Evolutionary conservation across 345 rosid genomes (phyloP), one percentile per base, ranked within the genome.

Genomic region (Draba incana): DNA sequence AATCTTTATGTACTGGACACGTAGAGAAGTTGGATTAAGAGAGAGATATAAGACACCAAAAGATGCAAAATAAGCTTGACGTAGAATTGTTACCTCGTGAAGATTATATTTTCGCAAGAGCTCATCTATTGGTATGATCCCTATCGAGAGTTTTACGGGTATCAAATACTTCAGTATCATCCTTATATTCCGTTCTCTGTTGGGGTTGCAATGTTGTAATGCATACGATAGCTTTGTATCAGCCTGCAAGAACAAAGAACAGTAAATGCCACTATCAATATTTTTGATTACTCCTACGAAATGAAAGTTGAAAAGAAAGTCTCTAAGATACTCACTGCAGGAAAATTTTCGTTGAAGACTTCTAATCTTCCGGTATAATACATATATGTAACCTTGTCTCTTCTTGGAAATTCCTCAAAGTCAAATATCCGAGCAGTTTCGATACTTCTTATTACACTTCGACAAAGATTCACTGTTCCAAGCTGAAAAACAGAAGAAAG

Each of bases 321-420:
- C 48, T 50, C 46, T 52, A n/a, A 13, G 56, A 58, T 33, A 68
- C 99, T 89, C 78, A 94, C 99, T 57, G 93, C 92, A 38, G 80
- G 85, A 78, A 91, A 94, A 71, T 94, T 94, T 81, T 94, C 99
- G 78, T 94, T 94, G 79, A 85, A 89, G 68, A 94, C 99, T 81
- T 94, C 99, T 84, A 94, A 84, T 64, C 98, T 90, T 45, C 98
- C 98, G 15, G 98, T 94, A 63, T 94, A 94, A 81, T 94, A 94
- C 99, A 94, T 92, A 77, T 94, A 94, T 25, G 98, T 92, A 44
- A 92, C 99, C 90, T 86, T 94, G 64, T 94, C 99, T 79, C 96
- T 81, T 75, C 72, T 85, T 54, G 95, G 98, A 76, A 94, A 94
- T 73, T 94, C 99, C 75, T 94, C 99, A 67, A 94, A 91, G 77